These are phyloP conservation scores for Crotalaria pallida DNA, from an alignment of 306 rosid species.

Conservation along the genomic window DNA sequence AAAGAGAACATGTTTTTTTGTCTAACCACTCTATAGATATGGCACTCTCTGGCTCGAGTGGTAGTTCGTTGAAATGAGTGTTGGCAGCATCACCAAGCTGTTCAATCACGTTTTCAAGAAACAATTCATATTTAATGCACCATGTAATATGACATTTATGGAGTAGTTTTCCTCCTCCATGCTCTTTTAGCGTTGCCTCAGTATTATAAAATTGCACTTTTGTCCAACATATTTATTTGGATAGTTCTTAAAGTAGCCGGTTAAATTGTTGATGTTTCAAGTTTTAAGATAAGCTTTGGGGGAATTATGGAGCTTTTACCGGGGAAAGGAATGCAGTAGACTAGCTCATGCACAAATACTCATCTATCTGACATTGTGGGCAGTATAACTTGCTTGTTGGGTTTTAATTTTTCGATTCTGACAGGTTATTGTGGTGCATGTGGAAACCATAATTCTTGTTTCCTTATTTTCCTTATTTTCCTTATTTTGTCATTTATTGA, in stretches of 20 bases:
- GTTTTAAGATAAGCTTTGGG: neutral
- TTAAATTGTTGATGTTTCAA: neutral
- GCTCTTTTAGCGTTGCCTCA: neutral
- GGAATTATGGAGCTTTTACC: neutral
- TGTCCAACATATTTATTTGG: neutral
- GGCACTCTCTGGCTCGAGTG: neutral
- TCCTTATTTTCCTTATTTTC: neutral
- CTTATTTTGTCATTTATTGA: neutral
- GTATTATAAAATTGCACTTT: neutral
- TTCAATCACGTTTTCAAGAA: neutral
- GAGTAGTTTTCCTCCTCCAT: neutral
- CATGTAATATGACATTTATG: neutral
- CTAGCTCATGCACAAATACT: neutral
- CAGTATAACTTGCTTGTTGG: neutral
- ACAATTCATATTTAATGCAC: neutral
- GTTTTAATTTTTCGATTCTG: constrained; percentile 7
- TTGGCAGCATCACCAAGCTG: neutral
- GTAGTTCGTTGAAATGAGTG: neutral
- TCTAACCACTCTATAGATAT: neutral
- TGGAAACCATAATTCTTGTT: neutral
- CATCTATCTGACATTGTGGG: neutral
- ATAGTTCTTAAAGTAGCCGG: neutral
- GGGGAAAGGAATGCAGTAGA: neutral
- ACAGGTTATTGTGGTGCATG: neutral
- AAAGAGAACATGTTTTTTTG: neutral